Evolutionary conservation across 2,329 filamentous ascomycete genomes (phyloP), one percentile per base, ranked within the genome.

Genomic region (Penicillium sp.): DNA sequence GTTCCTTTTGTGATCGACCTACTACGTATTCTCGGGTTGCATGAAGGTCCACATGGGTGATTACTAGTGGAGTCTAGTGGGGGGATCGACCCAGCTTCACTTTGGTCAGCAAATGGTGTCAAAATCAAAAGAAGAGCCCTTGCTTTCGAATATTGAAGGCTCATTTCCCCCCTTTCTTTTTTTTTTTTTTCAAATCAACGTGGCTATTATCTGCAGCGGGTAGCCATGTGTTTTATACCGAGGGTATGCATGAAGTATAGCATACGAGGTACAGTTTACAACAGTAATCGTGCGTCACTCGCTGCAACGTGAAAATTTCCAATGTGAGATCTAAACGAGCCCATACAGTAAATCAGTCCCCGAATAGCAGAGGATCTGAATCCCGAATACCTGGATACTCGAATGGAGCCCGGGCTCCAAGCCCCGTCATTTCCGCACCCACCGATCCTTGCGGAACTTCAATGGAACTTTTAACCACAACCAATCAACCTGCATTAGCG

Each of bases 331-430:
- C 49, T 29, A 9, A 52, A 52, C 19, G 45, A 26, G 26, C 11
- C 14, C 31, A 6, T 33, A 33, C 13, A 33, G 31, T 5, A 11
- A 33, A 14, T 7, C 13, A 14, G 4, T 13, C 29, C 4, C 11
- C 11, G 29, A 31, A 14, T 31, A 29, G 27, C 27, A 10, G 27
- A 29, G 27, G 27, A 54, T 53, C 37, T 19, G 21, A 51, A 37
- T 60, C 61, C 63, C 63, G 54, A 49, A 27, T 61, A 63, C 63
- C 63, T 62, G 63, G 63, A 66, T 63, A 58, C n/a, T 14, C 7
- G 23, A 26, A 53, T 57, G 53, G 56, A 51, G 60, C 55, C 21
- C 26, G 45, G 44, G 43, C 31, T 53, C 44, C 37, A 42, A 51
- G 29, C n/a, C 37, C 46, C 35, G 48, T 35, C 42, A 52, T 37